Evolutionary conservation across 352 stramenopile genomes (phyloP).

Genomic region (Phytopythium chamaehyphon): DNA sequence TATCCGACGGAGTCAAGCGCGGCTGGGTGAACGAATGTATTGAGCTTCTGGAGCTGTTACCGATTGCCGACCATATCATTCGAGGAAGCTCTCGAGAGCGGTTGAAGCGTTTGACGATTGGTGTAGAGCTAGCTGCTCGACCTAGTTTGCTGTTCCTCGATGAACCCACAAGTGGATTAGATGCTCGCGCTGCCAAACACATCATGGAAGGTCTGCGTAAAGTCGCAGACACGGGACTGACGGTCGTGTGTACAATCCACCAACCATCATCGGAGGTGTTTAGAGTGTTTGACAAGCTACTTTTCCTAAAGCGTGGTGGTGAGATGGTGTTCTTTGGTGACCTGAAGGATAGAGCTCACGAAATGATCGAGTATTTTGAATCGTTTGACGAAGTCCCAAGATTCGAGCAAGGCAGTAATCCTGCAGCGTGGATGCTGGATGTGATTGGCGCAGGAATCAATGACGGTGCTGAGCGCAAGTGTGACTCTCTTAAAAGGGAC

Average conservation of each 20-base stretch:
- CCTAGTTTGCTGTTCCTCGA: conserved; percentile 67
- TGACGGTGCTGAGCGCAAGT: background rate
- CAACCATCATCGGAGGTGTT: conserved; percentile 43
- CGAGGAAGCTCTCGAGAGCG: conserved; percentile 20
- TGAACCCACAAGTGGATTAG: conserved; percentile 66
- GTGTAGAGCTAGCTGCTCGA: conserved; percentile 57
- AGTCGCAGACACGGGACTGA: background rate
- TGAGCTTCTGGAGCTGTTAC: conserved; percentile 21
- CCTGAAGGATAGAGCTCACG: background rate
- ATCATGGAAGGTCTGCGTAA: conserved; percentile 61
- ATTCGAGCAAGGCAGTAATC: conserved; percentile 24
- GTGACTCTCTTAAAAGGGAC: background rate
- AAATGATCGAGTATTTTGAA: conserved; percentile 5
- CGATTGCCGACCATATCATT: conserved; percentile 23
- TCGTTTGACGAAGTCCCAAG: background rate
- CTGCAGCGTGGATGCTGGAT: conserved; percentile 76
- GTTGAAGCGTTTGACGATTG: conserved; percentile 32
- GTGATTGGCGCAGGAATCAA: conserved; percentile 20
- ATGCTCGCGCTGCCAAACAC: conserved; percentile 63
- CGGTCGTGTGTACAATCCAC: conserved; percentile 4
- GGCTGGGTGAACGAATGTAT: conserved; percentile 26
- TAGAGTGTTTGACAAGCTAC: conserved; percentile 64
- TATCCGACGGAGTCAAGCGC: conserved; percentile 19
- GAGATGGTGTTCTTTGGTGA: conserved; percentile 26
- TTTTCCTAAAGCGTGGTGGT: conserved; percentile 44